Conservation (phyloP, 129 eudicot species). For the Glebionis coronaria region DNA sequence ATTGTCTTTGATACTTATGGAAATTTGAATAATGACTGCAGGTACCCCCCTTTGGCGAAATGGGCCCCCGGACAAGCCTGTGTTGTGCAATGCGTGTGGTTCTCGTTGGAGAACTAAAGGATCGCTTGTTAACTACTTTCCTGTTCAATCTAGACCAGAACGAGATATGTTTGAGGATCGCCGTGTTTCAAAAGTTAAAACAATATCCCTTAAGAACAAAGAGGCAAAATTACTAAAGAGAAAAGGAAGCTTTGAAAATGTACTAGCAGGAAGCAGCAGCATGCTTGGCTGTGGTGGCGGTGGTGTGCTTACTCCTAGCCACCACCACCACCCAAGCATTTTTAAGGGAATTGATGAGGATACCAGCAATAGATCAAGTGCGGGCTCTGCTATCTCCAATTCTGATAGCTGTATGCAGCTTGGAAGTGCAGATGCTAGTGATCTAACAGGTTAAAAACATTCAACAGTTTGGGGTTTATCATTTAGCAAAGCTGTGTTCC, state of each 20-base stretch:
- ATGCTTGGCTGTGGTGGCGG: background rate
- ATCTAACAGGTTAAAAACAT: constrained; percentile 50
- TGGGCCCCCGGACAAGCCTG: constrained; percentile 90
- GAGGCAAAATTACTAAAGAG: constrained; percentile 48
- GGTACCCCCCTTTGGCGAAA: constrained; percentile 95
- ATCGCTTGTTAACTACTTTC: constrained; percentile 67
- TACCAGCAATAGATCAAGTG: constrained; percentile 69
- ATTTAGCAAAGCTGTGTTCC: background rate
- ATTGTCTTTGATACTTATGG: background rate
- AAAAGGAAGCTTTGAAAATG: constrained; percentile 36
- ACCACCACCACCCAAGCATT: constrained; percentile 26
- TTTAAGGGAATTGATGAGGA: constrained; percentile 57
- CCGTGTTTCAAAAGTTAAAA: constrained; percentile 35
- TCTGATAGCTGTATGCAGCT: constrained; percentile 68
- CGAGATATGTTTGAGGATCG: constrained; percentile 38
- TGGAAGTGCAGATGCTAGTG: constrained; percentile 50
- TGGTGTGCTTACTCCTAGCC: constrained; percentile 4
- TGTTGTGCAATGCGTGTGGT: constrained; percentile 85
- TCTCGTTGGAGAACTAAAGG: constrained; percentile 94
- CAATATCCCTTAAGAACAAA: constrained; percentile 37
- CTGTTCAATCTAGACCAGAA: constrained; percentile 71
- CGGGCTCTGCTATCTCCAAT: constrained; percentile 74
- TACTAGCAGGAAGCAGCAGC: background rate
- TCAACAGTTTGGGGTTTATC: background rate
- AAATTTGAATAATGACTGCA: constrained; percentile 15